phyloP scores from a whole-genome alignment of 2,329 filamentous ascomycete genomes.

The Hymenoscyphus fructigenus region DNA sequence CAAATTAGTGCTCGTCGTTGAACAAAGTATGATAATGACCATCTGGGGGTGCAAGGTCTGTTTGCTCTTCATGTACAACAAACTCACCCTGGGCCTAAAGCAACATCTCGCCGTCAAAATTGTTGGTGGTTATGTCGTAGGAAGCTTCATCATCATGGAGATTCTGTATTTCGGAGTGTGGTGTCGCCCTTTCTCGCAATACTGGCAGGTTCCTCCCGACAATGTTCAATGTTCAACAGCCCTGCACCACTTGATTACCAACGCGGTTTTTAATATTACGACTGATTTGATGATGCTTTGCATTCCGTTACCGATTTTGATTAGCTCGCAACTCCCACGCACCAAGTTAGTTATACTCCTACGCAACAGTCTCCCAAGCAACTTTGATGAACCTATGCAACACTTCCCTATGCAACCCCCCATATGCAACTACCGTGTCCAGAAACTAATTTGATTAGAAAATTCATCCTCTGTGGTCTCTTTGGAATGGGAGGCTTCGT shows the following conservation, averaged over 20 bases:
- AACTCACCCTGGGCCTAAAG: conserved; percentile 51
- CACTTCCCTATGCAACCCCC: not conserved
- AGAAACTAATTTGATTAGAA: conserved; percentile 47
- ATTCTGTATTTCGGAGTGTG: conserved; percentile 51
- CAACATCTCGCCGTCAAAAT: conserved; percentile 50
- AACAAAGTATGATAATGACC: conserved; percentile 60
- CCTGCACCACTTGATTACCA: conserved; percentile 57
- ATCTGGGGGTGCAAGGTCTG: conserved; percentile 58
- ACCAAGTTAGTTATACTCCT: conserved; percentile 34
- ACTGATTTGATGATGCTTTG: conserved; percentile 60
- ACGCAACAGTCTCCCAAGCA: not conserved
- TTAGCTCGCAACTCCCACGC: conserved; percentile 44
- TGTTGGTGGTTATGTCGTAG: conserved; percentile 47
- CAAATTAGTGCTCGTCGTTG: conserved; percentile 62
- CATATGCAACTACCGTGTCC: not conserved
- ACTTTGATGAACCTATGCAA: not conserved
- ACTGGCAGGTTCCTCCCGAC: conserved; percentile 56
- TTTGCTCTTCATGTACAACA: conserved; percentile 56
- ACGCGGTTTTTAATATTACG: conserved; percentile 58
- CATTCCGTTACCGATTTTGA: conserved; percentile 52
- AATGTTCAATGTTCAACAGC: conserved; percentile 57
- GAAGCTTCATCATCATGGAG: conserved; percentile 52
- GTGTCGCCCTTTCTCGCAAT: conserved; percentile 55
- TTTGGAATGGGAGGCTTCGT: conserved; percentile 49
- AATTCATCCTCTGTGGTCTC: conserved; percentile 49